phyloP scores from a whole-genome alignment of 352 stramenopile genomes.

The Pythium brachiatum region DNA sequence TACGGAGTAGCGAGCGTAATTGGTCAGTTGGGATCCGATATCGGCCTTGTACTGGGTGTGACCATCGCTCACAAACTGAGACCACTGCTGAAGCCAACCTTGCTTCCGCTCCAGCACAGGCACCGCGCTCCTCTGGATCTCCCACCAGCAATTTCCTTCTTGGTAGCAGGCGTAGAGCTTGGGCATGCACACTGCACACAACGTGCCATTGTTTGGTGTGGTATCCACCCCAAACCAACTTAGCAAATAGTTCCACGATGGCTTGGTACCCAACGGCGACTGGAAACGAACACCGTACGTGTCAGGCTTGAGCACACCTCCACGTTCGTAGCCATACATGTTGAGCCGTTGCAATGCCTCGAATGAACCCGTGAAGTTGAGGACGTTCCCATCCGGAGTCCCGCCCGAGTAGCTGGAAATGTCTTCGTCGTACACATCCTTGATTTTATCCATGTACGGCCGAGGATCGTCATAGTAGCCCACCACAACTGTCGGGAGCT shows the following conservation, averaged over 20 bases:
- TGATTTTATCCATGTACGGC: background rate
- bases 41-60: background rate
- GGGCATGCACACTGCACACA: background rate
- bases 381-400: background rate
- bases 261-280: background rate
- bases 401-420: background rate
- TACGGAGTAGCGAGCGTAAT: too few relatives aligned
- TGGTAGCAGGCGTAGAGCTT: background rate
- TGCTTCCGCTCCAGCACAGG: background rate
- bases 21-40: background rate
- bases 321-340: background rate
- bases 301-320: background rate
- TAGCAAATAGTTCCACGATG: background rate
- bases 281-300: background rate
- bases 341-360: background rate
- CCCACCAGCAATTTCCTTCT: background rate
- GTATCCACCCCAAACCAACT: background rate
- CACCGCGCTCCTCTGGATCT: background rate
- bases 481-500: background rate
- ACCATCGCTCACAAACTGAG: background rate
- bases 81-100: background rate
- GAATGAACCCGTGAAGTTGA: background rate
- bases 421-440: background rate
- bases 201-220: background rate
- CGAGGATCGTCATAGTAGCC: background rate